Evolutionary conservation across 768 basidiomycete genomes (phyloP).

Genomic region (Boletales sp.): DNA sequence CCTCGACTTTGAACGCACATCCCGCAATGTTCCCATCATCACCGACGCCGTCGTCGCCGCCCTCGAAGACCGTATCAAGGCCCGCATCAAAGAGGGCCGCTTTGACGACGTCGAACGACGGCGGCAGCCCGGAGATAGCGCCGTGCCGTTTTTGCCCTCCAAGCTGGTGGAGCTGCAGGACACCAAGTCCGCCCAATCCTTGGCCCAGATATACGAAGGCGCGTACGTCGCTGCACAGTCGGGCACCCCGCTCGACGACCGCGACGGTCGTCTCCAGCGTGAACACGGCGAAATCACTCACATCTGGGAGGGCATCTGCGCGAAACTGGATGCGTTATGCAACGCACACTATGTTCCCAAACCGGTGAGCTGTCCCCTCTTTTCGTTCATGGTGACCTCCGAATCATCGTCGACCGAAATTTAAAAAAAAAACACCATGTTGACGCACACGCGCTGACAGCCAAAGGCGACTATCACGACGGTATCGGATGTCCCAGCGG

Average conservation of each 20-base stretch:
- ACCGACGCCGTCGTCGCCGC: constrained; percentile 82
- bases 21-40: constrained; percentile 82
- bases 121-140: constrained; percentile 58
- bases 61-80: constrained; percentile 89
- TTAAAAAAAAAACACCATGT: neutral
- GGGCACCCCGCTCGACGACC: constrained; percentile 57
- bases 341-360: constrained; percentile 97
- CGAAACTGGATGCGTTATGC: constrained; percentile 88
- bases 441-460: constrained; percentile 36
- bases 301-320: constrained; percentile 81
- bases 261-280: constrained; percentile 83
- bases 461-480: constrained; percentile 87
- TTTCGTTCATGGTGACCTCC: too few relatives aligned
- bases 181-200: constrained; percentile 79
- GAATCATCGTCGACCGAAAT: too few relatives aligned
- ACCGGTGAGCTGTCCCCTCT: constrained; percentile 50
- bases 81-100: constrained; percentile 74
- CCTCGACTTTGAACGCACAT: constrained; percentile 88
- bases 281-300: constrained; percentile 86
- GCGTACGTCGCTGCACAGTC: constrained; percentile 74
- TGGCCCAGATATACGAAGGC: constrained; percentile 95
- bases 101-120: constrained; percentile 94
- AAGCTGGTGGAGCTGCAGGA: constrained; percentile 87
- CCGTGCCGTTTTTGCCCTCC: constrained; percentile 89
- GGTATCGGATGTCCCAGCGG: constrained; percentile 74